These are phyloP conservation scores for Daldinia sp. DNA, from an alignment of 2,329 filamentous ascomycete genomes.

Conservation along the genomic window DNA sequence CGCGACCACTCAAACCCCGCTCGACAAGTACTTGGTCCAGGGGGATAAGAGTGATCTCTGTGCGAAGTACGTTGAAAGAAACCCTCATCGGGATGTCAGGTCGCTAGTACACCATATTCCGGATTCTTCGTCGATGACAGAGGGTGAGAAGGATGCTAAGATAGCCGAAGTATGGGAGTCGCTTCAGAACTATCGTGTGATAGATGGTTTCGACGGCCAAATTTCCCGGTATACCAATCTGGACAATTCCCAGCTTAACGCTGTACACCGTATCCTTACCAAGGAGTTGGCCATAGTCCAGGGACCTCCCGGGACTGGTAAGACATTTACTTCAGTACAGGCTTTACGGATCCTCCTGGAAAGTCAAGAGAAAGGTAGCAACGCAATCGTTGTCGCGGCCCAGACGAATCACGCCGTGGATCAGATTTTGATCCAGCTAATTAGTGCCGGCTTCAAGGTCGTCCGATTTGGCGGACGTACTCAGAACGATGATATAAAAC, in stretches of 20 bases:
- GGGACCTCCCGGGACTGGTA: conserved; percentile 78
- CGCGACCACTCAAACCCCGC: conserved; percentile 57
- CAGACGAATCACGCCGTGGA: conserved; percentile 94
- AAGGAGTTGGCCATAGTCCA: conserved; percentile 80
- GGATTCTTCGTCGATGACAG: conserved; percentile 17
- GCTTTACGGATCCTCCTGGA: conserved; percentile 72
- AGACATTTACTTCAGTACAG: conserved; percentile 82
- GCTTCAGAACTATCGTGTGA: conserved; percentile 35
- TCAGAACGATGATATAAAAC: conserved; percentile 69
- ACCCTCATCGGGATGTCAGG: conserved; percentile 47
- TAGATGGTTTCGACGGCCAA: conserved; percentile 39
- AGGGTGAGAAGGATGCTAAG: conserved; percentile 16
- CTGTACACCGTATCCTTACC: conserved; percentile 74
- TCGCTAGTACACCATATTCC: conserved; percentile 46
- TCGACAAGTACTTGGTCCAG: conserved; percentile 68
- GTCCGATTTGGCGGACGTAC: conserved; percentile 72
- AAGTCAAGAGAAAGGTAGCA: conserved; percentile 63
- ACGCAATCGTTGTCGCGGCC: conserved; percentile 80
- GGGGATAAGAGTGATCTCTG: conserved; percentile 48
- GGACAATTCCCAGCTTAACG: conserved; percentile 75
- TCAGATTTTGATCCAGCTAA: conserved; percentile 74
- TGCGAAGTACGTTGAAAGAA: conserved; percentile 46
- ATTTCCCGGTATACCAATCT: conserved; percentile 54
- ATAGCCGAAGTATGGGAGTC: conserved; percentile 35
- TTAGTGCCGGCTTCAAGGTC: conserved; percentile 63